Evolutionary conservation across 129 eudicot species (phyloP).

Genomic region (Ambrosia artemisiifolia): DNA sequence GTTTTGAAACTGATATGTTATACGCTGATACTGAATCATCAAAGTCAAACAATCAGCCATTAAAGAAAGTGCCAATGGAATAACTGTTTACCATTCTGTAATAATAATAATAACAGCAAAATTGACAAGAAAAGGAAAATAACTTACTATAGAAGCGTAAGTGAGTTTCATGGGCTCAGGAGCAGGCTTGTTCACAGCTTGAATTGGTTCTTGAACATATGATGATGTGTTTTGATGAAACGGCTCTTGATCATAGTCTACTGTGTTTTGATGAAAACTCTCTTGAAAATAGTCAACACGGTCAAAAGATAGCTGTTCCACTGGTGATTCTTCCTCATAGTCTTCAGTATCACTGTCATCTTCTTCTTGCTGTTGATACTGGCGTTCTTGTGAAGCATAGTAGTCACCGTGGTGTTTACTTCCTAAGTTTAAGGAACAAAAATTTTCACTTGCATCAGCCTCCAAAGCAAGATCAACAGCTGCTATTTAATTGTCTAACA

Average conservation of each 20-base stretch:
- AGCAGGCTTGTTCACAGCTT: slow-evolving; percentile 46
- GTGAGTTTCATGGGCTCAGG: slow-evolving; percentile 62
- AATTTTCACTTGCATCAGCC: slow-evolving; percentile 56
- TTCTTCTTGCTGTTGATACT: slow-evolving; percentile 32
- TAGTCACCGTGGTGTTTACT: slow-evolving; percentile 49
- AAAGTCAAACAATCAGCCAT: neutral
- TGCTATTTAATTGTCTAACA: slow-evolving; percentile 23
- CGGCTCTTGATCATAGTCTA: slow-evolving; percentile 21
- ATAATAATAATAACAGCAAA: neutral
- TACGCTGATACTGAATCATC: neutral
- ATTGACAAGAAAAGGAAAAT: neutral
- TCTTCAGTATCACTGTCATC: slow-evolving; percentile 40
- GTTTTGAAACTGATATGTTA: neutral
- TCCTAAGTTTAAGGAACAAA: slow-evolving; percentile 53
- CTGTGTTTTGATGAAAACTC: slow-evolving; percentile 13
- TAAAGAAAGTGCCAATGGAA: neutral
- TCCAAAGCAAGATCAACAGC: slow-evolving; percentile 57
- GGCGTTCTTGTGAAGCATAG: slow-evolving; percentile 48
- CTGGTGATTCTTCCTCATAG: slow-evolving; percentile 47
- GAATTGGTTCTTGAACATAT: slow-evolving; percentile 29
- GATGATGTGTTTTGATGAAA: slow-evolving; percentile 17
- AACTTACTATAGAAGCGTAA: slow-evolving; percentile 83
- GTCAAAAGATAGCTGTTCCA: slow-evolving; percentile 41
- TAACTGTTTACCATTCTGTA: neutral
- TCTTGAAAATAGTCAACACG: slow-evolving; percentile 27